phyloP scores from a whole-genome alignment of 108 stramenopile species.

The Cyclotella atomus region DNA sequence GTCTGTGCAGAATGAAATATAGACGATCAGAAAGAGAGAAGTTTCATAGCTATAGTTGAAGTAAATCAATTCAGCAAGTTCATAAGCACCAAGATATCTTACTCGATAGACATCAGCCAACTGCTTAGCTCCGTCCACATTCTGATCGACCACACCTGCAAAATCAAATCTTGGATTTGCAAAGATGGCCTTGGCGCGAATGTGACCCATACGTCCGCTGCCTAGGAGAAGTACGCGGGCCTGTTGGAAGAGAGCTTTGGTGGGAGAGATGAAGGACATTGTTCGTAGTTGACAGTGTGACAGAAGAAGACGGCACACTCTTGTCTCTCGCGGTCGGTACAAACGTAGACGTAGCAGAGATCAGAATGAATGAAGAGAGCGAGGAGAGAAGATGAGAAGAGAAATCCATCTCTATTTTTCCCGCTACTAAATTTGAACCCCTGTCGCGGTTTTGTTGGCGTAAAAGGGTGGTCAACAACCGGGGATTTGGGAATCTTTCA shows the following conservation, averaged over 20 bases:
- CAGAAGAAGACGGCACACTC: too few species aligned
- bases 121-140: conserved; percentile 34
- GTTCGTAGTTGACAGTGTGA: background rate
- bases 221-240: conserved; percentile 52
- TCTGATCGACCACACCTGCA: conserved; percentile 59
- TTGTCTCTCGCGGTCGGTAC: too few species aligned
- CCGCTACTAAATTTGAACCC: background rate
- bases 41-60: too few species aligned
- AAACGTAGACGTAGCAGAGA: too few species aligned
- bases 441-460: background rate
- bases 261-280: conserved; percentile 15
- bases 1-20: background rate
- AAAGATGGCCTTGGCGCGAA: conserved; percentile 56
- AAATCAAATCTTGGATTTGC: conserved; percentile 64
- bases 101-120: conserved; percentile 51
- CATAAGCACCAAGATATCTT: background rate
- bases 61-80: background rate
- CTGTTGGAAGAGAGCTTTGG: conserved; percentile 1
- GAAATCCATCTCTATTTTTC: too few species aligned
- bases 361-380: too few species aligned
- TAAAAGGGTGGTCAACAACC: too few species aligned
- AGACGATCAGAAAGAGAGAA: background rate
- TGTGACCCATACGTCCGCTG: conserved; percentile 71
- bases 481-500: too few species aligned
- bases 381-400: too few species aligned